Percentiles rank a stretch among this genome's conserved stretches.
Evolutionary conservation across 192 early-diverging fungal genomes (phyloP).

Genomic region (Backusella circina): DNA sequence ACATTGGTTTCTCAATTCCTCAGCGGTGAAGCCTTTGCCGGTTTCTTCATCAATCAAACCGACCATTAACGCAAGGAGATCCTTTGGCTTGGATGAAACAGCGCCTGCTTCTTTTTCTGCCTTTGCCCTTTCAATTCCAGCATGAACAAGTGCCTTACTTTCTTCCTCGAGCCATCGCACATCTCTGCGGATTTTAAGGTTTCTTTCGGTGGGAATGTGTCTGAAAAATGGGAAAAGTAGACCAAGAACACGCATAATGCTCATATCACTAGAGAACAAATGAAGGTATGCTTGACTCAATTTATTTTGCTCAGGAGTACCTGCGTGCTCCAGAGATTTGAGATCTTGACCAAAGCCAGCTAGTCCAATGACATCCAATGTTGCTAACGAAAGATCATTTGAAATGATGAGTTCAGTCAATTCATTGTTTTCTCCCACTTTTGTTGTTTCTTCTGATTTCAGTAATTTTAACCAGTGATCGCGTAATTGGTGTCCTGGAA

Average conservation of each 20-base stretch:
- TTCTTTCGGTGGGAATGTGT: constrained; percentile 28
- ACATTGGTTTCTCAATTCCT: constrained; percentile 50
- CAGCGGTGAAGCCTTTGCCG: constrained; percentile 35
- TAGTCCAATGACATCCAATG: constrained; percentile 45
- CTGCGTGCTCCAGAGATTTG: constrained; percentile 22
- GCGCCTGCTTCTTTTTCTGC: not conserved
- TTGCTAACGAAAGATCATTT: constrained; percentile 33
- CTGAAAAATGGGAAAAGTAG: constrained; percentile 28
- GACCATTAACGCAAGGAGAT: constrained; percentile 45
- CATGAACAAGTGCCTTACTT: constrained; percentile 34
- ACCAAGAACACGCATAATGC: constrained; percentile 17
- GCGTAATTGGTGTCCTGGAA: constrained; percentile 22
- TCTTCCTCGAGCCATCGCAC: constrained; percentile 30
- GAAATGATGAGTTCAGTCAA: constrained; percentile 36
- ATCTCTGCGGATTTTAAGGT: constrained; percentile 2
- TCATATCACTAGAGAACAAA: constrained; percentile 25
- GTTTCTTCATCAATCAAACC: constrained; percentile 39
- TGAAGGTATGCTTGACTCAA: constrained; percentile 42
- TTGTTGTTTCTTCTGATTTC: constrained; percentile 10
- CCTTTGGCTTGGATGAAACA: constrained; percentile 16
- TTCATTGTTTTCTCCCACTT: not conserved
- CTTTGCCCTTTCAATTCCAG: constrained; percentile 24
- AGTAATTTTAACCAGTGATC: constrained; percentile 36
- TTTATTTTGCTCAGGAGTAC: constrained; percentile 30
- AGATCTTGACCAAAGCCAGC: constrained; percentile 49